These are phyloP conservation scores for Dactylellina leptospora DNA, from an alignment of 2,329 filamentous ascomycete species.

Conservation along the genomic window DNA sequence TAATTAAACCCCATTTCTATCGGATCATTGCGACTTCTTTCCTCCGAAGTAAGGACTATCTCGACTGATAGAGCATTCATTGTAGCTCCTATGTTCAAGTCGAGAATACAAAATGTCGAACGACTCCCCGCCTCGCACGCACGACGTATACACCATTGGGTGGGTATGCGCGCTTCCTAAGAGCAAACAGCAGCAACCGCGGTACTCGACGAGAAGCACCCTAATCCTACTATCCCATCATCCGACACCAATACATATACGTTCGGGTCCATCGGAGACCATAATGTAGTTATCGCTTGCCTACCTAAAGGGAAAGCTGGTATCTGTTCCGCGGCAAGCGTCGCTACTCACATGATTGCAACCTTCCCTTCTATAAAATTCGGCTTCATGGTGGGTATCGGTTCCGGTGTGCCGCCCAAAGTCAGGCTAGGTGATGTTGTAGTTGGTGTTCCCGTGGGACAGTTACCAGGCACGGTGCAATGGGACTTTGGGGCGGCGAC, in stretches of 20 bases:
- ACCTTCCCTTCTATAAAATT: not conserved
- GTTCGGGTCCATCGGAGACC: not conserved
- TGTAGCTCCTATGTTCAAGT: no score
- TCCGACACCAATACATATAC: not conserved
- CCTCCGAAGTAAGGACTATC: no score
- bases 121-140: no score
- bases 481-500: not conserved
- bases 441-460: not conserved
- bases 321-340: not conserved
- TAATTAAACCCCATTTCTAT: no score
- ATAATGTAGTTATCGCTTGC: not conserved
- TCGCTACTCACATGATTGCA: not conserved
- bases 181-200: constrained; percentile 8
- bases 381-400: not conserved
- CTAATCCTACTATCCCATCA: constrained; percentile 1
- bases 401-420: not conserved
- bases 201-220: constrained; percentile 14
- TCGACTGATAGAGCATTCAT: no score
- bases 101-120: no score
- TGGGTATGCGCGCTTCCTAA: constrained; percentile 16
- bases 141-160: constrained; percentile 16
- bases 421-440: not conserved
- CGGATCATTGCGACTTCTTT: no score
- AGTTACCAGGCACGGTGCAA: not conserved
- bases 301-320: not conserved